Conservation (phyloP, 2,329 filamentous ascomycete species). For the Ophiostoma fasciatum region DNA sequence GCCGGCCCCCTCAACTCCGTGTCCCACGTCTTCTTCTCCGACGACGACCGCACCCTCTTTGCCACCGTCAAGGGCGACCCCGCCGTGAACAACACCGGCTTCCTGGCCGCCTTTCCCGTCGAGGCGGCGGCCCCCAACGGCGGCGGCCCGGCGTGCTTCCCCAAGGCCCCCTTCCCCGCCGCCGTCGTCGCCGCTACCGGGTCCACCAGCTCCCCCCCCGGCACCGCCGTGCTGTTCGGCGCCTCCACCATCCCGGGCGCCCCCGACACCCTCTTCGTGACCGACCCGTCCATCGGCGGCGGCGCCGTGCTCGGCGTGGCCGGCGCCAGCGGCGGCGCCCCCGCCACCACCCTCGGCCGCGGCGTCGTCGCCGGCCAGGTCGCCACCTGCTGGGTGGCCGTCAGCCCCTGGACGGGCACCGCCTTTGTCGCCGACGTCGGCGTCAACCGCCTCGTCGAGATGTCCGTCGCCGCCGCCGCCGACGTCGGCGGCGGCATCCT, state of each 20-base stretch:
- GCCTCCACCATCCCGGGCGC: constrained; percentile 29
- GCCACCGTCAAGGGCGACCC: constrained; percentile 48
- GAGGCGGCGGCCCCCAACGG: background rate
- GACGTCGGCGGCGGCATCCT: too few species aligned
- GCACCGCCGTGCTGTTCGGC: constrained; percentile 43
- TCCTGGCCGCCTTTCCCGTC: constrained; percentile 36
- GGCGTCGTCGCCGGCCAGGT: constrained; percentile 32
- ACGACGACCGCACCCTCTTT: constrained; percentile 34
- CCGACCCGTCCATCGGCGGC: constrained; percentile 43
- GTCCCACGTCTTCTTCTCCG: constrained; percentile 45
- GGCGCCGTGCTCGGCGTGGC: constrained; percentile 30
- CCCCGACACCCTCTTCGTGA: constrained; percentile 30
- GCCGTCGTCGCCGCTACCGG: constrained; percentile 15
- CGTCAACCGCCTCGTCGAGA: constrained; percentile 38
- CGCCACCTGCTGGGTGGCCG: constrained; percentile 43
- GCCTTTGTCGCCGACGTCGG: constrained; percentile 45
- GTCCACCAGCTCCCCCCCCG: constrained; percentile 28
- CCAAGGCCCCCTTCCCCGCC: background rate
- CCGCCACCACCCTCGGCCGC: constrained; percentile 21
- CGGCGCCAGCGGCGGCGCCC: constrained; percentile 18
- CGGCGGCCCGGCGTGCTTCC: constrained; percentile 1
- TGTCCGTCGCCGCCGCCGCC: constrained; percentile 33
- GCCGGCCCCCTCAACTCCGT: constrained; percentile 42
- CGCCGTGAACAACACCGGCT: constrained; percentile 37
- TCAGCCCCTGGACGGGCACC: constrained; percentile 30